Evolutionary conservation across 306 rosid species (phyloP).

Genomic region (Quercus mongolica): DNA sequence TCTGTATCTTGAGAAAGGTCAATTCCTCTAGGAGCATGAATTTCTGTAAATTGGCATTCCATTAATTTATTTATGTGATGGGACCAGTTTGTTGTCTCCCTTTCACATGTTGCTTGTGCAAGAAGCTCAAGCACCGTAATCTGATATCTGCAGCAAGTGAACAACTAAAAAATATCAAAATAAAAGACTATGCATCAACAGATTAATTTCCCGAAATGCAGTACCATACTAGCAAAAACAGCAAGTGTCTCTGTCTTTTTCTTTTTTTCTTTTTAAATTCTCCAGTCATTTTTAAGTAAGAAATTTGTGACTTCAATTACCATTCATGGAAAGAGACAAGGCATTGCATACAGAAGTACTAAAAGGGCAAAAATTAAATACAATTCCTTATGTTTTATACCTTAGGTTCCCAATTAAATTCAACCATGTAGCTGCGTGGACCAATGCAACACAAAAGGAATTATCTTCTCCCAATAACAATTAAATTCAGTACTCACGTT

Average conservation of each 20-base stretch:
- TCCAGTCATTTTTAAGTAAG: neutral
- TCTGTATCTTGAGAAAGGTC: slow-evolving; percentile 76
- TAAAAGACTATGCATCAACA: too few relatives aligned
- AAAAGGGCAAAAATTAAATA: neutral
- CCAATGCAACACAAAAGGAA: too few relatives aligned
- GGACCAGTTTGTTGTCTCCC: slow-evolving; percentile 45
- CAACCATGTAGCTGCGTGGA: too few relatives aligned
- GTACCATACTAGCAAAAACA: neutral
- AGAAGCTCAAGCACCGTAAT: slow-evolving; percentile 70
- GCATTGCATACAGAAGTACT: neutral
- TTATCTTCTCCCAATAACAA: too few relatives aligned
- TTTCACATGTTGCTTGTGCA: slow-evolving; percentile 44
- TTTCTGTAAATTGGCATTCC: slow-evolving; percentile 65
- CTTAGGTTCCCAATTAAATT: too few relatives aligned
- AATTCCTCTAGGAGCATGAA: slow-evolving; percentile 70
- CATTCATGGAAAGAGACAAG: neutral
- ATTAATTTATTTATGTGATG: slow-evolving; percentile 35
- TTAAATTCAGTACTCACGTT: too few relatives aligned
- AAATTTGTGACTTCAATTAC: neutral
- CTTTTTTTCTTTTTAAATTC: neutral
- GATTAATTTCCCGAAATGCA: neutral
- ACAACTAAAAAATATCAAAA: too few relatives aligned
- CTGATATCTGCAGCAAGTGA: slow-evolving; percentile 70
- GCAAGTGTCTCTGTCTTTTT: neutral
- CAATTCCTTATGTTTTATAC: too few relatives aligned